These are phyloP conservation scores for Isoetes taiwanensis DNA, from an alignment of 75 land plant genomes.

Conservation along the genomic window DNA sequence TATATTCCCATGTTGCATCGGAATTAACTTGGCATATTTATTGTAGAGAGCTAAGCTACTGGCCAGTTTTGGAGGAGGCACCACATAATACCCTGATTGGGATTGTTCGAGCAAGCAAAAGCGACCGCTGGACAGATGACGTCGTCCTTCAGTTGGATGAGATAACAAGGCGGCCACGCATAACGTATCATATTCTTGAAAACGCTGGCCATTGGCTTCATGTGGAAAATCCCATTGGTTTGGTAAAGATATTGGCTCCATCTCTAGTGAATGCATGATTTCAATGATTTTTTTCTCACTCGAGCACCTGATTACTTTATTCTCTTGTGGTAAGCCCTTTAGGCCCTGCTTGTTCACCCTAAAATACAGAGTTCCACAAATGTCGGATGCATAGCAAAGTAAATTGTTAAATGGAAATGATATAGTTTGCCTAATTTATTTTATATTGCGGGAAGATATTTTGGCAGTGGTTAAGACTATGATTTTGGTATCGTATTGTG, in stretches of 20 bases:
- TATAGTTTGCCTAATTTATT: no score
- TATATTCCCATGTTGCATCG: background rate
- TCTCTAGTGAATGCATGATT: slow-evolving; percentile 31
- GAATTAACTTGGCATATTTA: background rate
- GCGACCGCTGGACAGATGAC: slow-evolving; percentile 68
- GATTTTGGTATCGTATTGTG: no score
- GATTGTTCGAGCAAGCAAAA: slow-evolving; percentile 67
- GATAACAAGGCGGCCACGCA: no score
- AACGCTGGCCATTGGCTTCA: slow-evolving; percentile 96
- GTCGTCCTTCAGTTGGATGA: slow-evolving; percentile 41
- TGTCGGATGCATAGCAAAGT: no score
- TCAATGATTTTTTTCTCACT: no score
- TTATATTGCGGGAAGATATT: no score
- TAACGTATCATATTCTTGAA: slow-evolving; percentile 56
- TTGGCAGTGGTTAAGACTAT: no score
- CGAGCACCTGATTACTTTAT: no score
- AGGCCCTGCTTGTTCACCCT: no score
- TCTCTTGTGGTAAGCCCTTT: no score
- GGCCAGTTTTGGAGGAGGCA: slow-evolving; percentile 79
- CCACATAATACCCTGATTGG: slow-evolving; percentile 51
- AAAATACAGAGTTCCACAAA: no score
- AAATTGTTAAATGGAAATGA: no score
- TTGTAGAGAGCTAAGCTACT: slow-evolving; percentile 57
- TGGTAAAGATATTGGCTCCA: slow-evolving; percentile 66
- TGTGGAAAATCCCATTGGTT: slow-evolving; percentile 83